Conservation (phyloP, 257 asterid genomes). For the Rubia yunnanensis region DNA sequence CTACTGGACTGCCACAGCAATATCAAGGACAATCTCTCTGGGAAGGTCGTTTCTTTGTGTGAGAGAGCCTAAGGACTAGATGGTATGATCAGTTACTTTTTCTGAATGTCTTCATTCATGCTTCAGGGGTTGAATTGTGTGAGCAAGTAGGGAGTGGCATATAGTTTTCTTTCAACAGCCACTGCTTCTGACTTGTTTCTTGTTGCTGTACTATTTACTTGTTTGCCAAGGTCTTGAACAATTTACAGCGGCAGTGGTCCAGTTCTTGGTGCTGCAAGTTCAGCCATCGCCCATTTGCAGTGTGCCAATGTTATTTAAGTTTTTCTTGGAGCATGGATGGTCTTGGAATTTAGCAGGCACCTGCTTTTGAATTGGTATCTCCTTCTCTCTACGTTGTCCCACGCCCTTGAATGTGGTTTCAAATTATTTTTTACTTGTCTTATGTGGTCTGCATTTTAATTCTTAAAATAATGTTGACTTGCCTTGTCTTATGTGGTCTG, state of each 20-base stretch:
- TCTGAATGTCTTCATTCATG: not conserved
- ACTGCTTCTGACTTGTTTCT: not conserved
- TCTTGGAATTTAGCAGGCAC: conserved; percentile 79
- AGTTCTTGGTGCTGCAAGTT: conserved; percentile 47
- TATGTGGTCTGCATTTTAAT: not conserved
- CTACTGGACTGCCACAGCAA: conserved; percentile 48
- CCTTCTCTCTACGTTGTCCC: not conserved
- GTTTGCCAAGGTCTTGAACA: conserved; percentile 30
- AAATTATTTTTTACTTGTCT: not conserved
- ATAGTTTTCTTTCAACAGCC: not conserved
- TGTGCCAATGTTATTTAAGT: conserved; percentile 58
- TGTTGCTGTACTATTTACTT: not conserved
- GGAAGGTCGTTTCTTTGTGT: conserved; percentile 19
- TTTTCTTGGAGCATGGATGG: conserved; percentile 75
- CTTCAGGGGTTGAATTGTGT: not conserved
- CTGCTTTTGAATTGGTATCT: conserved; percentile 52
- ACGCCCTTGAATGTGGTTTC: not conserved
- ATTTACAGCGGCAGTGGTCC: conserved; percentile 37
- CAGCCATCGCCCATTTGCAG: conserved; percentile 48
- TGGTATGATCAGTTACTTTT: conserved; percentile 29
- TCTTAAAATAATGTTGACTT: not conserved
- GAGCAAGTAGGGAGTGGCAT: too few species aligned
- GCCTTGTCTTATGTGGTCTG: not conserved
- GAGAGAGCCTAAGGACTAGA: conserved; percentile 28
- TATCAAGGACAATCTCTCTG: conserved; percentile 71